Base-by-base conservation (phyloP, 2,329 filamentous ascomycete genomes). In the Aspergillus hiratsukae region DNA sequence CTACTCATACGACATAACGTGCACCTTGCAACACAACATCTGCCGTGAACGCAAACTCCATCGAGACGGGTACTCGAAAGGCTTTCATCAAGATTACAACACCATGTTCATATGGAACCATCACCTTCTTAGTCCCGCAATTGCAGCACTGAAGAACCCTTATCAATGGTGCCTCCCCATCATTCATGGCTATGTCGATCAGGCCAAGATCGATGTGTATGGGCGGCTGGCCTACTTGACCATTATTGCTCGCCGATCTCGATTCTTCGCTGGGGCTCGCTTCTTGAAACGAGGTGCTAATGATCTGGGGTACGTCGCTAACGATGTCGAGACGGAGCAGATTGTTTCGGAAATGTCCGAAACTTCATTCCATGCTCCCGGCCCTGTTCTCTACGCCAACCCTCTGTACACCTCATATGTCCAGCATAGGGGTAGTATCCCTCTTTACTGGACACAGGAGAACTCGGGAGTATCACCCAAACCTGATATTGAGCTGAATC, bases 101-200 rank as follows among this genome's bases (percentile, higher is more conserved):
- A 85, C 88, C 41, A 99, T 99, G 94, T 99, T 99, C 69, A 89
- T 97, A 2, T 99, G 94, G 94, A 99, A 99, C 66, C 85, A 90
- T 64, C 89, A 97, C 72, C 81, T 99, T 4, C 81, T 99, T 19
- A 81, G 87, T 58, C 92, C 94, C 0, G 91, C 88, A 0, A 79
- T 83, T 11, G 75, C 79, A 19, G 82, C 82, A 5, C 77, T 99
- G 41, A 87, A 88, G 60, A 89, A 92, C 65, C 87, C 90, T 0
- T 96, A 90, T 69, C 91, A 97, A 69, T 99, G 94, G 94, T 99
- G 93, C 71, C 83, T 95, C 25, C 92, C 94, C 0, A 89, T 97
- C 56, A 93, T 97, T 48, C 93, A 99, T 72, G 94, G 94, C 3
- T 97, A 96, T 71, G 90, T 99, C 60, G 91, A 97, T 67, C 94